A percentile compares a stretch with the other conserved stretches of the same genome.
phyloP scores from a whole-genome alignment of 1,284 basidiomycete species.

The Tetrapyrgos nigripes region DNA sequence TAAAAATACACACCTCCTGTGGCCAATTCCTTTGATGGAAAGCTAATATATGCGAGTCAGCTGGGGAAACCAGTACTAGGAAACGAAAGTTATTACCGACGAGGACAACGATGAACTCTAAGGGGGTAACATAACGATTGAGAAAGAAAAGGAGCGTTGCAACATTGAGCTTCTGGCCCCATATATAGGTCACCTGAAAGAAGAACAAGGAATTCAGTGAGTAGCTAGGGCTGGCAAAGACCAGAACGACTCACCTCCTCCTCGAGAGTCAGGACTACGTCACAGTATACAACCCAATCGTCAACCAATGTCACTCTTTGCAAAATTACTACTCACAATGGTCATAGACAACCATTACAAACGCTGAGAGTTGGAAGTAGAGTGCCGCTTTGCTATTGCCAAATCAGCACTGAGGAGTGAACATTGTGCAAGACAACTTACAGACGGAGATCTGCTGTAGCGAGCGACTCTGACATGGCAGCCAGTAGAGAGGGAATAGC shows the following conservation, averaged over 20 bases:
- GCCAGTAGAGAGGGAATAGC: background rate
- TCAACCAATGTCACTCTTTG: background rate
- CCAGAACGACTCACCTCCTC: background rate
- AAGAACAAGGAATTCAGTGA: background rate
- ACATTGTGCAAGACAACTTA: background rate
- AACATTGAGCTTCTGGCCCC: background rate
- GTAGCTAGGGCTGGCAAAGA: background rate
- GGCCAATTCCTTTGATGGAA: background rate
- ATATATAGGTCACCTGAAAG: background rate
- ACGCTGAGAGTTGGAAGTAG: constrained; percentile 1
- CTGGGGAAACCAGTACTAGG: background rate
- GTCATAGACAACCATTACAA: background rate
- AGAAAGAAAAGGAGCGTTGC: constrained; percentile 9
- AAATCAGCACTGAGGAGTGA: background rate
- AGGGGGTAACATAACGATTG: constrained; percentile 8
- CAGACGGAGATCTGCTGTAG: background rate
- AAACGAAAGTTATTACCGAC: constrained; percentile 4
- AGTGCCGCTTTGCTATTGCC: background rate
- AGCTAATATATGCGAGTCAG: background rate
- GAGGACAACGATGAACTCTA: constrained; percentile 5
- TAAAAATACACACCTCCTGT: background rate
- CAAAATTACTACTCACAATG: background rate
- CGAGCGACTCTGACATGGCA: background rate
- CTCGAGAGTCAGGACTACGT: background rate
- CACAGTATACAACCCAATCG: background rate